Base-by-base conservation (phyloP, 2,329 filamentous ascomycete genomes). In the Sporothrix mexicana region DNA sequence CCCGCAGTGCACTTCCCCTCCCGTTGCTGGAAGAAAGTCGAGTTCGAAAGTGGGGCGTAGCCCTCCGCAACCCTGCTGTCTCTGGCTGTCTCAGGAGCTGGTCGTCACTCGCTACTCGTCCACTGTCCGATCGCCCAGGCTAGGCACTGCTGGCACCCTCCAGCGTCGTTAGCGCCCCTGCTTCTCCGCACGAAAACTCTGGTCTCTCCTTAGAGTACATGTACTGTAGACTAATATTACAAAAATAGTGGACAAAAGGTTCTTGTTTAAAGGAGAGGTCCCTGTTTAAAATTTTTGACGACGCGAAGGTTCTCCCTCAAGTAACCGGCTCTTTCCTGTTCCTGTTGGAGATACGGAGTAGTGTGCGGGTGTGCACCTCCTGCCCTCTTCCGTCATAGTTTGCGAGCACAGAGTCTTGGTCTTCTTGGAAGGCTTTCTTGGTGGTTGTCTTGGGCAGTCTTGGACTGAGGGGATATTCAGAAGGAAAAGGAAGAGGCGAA, bases 151-250 rank as follows among this genome's bases (percentile, higher is more conserved):
- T 66, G 20, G 43, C n/a, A 17, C 61, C 15, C 30, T 17, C 59
- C 59, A 62, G n/a, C 41, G 41, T 64, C 73, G 71, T 70, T 74
- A 74, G 70, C 49, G 64, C 47, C n/a, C 9, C 49, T 73, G 71
- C 64, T 73, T 73, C 73, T 74, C 73, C 73, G 71, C 73, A 74
- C 71, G 55, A 66, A 64, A 20, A 15, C 61, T 66, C 41, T 20
- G 61, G 61, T 15, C 17, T 36, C 25, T 43, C 36, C 25, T 43
- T 15, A 15, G 20, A n/a, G n/a, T n/a, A n/a, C n/a, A n/a, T n/a
- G n/a, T n/a, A n/a, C n/a, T n/a, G n/a, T n/a, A n/a, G n/a, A n/a
- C n/a, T n/a, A n/a, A n/a, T n/a, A n/a, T n/a, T n/a, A n/a, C n/a
- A n/a, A n/a, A n/a, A n/a, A n/a, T 51, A 15, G 57, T 43, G 20